These are phyloP conservation scores for Hypomyces rosellus DNA, from an alignment of 2,329 filamentous ascomycete species.

Conservation along the genomic window DNA sequence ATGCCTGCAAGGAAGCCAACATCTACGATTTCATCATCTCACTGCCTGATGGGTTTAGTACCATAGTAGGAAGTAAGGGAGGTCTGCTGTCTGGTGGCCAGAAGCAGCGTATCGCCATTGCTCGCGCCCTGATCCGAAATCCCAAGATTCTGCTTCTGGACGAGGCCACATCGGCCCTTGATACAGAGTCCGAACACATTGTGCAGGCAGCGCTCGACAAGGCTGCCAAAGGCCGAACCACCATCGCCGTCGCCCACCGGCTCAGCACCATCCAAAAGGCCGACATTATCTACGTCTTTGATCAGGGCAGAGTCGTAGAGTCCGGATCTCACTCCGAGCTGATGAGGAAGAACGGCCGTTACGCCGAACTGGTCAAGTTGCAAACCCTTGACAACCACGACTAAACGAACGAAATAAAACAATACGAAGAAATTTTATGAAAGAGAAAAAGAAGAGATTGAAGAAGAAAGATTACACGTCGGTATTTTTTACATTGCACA, in stretches of 20 bases:
- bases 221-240: constrained; percentile 77
- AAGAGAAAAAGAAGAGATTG: too few species aligned
- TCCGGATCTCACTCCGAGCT: neutral
- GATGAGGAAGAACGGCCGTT: neutral
- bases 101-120: constrained; percentile 91
- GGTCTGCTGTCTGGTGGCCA: constrained; percentile 81
- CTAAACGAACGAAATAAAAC: too few species aligned
- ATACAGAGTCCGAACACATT: constrained; percentile 69
- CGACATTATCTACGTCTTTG: constrained; percentile 91
- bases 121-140: constrained; percentile 78
- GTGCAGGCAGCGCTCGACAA: constrained; percentile 76
- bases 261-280: constrained; percentile 91
- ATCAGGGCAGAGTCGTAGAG: constrained; percentile 69
- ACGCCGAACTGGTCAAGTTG: neutral
- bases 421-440: too few species aligned
- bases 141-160: constrained; percentile 81
- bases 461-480: too few species aligned
- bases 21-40: constrained; percentile 89
- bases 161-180: constrained; percentile 72
- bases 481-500: too few species aligned
- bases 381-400: too few species aligned
- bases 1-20: constrained; percentile 82
- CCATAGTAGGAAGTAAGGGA: constrained; percentile 81
- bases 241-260: constrained; percentile 88
- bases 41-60: constrained; percentile 81